Percentiles rank a stretch among this genome's conserved stretches.
Conservation (phyloP, 225 moss, liverwort and hornwort species). For the Physcomitrium patens region DNA sequence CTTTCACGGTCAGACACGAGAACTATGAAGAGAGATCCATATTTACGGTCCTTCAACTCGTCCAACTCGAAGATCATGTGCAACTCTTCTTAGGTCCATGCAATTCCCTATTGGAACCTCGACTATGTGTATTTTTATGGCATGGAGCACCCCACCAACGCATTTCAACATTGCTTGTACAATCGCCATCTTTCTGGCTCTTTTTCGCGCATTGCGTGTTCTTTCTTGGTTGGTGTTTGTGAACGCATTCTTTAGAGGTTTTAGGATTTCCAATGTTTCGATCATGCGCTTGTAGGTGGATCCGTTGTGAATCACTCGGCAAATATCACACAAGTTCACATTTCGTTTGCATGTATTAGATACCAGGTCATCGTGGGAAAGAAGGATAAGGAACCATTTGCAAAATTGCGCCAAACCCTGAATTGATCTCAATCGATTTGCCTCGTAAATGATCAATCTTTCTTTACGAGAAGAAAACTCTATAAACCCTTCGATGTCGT, state of each 20-base stretch:
- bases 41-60: no score
- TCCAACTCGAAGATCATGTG: background rate
- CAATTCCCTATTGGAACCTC: background rate
- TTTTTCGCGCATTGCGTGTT: background rate
- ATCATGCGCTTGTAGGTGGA: background rate
- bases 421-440: no score
- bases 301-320: no score
- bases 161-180: constrained; percentile 43
- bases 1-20: no score
- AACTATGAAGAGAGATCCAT: no score
- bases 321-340: no score
- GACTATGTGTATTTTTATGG: background rate
- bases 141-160: constrained; percentile 56
- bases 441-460: no score
- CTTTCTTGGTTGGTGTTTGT: background rate
- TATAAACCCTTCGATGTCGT: constrained; percentile 58
- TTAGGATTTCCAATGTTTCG: background rate
- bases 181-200: constrained; percentile 2
- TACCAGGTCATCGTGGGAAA: no score
- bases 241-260: background rate
- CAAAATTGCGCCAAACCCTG: no score
- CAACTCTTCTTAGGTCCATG: background rate
- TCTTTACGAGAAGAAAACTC: constrained; percentile 46
- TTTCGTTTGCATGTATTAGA: no score
- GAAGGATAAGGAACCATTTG: no score